Evolutionary conservation across 768 basidiomycete genomes (phyloP).

Genomic region (Lactifluus echinatus): DNA sequence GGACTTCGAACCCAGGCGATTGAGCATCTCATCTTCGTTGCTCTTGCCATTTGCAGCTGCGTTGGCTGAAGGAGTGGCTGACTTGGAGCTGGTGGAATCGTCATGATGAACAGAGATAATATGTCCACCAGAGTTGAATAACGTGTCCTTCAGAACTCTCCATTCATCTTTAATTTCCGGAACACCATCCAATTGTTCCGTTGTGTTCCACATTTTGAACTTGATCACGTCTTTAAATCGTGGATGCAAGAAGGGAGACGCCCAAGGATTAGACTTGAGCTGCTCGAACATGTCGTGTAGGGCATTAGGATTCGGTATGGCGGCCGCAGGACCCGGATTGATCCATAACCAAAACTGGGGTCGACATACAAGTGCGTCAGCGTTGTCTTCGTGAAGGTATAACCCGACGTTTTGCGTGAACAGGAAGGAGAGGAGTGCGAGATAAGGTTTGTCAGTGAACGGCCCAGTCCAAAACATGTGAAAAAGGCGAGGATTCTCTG

Average conservation of each 20-base stretch:
- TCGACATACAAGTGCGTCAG: slow-evolving; percentile 57
- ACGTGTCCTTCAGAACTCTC: slow-evolving; percentile 60
- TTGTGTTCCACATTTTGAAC: slow-evolving; percentile 98
- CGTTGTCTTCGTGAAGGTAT: slow-evolving; percentile 45
- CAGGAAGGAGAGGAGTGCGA: slow-evolving; percentile 87
- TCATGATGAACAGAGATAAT: slow-evolving; percentile 56
- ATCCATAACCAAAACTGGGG: slow-evolving; percentile 98
- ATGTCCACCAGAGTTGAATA: slow-evolving; percentile 85
- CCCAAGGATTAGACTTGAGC: slow-evolving; percentile 85
- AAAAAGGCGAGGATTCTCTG: slow-evolving; percentile 79
- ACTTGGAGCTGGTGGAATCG: slow-evolving; percentile 31
- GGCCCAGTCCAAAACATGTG: slow-evolving; percentile 99
- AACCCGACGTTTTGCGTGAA: slow-evolving; percentile 93
- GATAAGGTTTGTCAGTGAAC: slow-evolving; percentile 98
- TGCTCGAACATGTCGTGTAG: slow-evolving; percentile 73
- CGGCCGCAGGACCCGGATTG: slow-evolving; percentile 92
- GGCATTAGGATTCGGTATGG: slow-evolving; percentile 78
- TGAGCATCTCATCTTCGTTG: slow-evolving; percentile 47
- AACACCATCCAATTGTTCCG: slow-evolving; percentile 88
- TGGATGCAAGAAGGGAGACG: slow-evolving; percentile 87
- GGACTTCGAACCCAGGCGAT: slow-evolving; percentile 85
- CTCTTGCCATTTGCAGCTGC: slow-evolving; percentile 11
- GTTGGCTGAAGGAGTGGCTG: slow-evolving; percentile 20
- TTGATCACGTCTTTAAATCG: slow-evolving; percentile 88
- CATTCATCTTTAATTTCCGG: slow-evolving; percentile 88